Conservation (phyloP, 169 alveolate genomes). For the Cryptosporidium sp. region DNA sequence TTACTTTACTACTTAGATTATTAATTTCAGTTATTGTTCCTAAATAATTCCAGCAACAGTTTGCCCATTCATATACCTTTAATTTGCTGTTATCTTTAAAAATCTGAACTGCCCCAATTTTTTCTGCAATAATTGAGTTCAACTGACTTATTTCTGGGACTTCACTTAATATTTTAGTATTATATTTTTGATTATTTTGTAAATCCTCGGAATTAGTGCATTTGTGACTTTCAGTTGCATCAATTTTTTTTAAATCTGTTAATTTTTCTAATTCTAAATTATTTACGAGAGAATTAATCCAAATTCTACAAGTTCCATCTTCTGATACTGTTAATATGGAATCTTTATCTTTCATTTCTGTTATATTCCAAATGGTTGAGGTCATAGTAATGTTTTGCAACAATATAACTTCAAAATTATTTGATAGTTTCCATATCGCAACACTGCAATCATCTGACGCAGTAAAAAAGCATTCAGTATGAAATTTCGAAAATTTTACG, state of each 20-base stretch:
- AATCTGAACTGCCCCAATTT: slow-evolving; percentile 5
- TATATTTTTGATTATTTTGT: slow-evolving; percentile 8
- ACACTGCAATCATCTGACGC: slow-evolving; percentile 66
- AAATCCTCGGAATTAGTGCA: not conserved
- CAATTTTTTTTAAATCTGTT: not conserved
- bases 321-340: slow-evolving; percentile 48
- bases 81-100: not conserved
- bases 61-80: slow-evolving; percentile 27
- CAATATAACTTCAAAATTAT: not conserved
- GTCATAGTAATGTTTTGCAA: slow-evolving; percentile 7
- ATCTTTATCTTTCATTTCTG: slow-evolving; percentile 26
- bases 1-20: not conserved
- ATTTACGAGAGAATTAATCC: slow-evolving; percentile 21
- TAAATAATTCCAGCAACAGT: slow-evolving; percentile 12
- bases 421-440: slow-evolving; percentile 23
- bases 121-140: not conserved
- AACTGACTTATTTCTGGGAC: slow-evolving; percentile 15
- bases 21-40: slow-evolving; percentile 14
- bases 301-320: slow-evolving; percentile 51
- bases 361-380: slow-evolving; percentile 54
- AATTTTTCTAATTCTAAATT: not conserved
- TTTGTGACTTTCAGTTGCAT: not conserved
- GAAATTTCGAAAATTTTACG: slow-evolving; percentile 20
- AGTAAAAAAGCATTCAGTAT: slow-evolving; percentile 36
- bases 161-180: not conserved